Conservation (phyloP, 2,329 filamentous ascomycete species). For the Allantophomopsis cytisporea region DNA sequence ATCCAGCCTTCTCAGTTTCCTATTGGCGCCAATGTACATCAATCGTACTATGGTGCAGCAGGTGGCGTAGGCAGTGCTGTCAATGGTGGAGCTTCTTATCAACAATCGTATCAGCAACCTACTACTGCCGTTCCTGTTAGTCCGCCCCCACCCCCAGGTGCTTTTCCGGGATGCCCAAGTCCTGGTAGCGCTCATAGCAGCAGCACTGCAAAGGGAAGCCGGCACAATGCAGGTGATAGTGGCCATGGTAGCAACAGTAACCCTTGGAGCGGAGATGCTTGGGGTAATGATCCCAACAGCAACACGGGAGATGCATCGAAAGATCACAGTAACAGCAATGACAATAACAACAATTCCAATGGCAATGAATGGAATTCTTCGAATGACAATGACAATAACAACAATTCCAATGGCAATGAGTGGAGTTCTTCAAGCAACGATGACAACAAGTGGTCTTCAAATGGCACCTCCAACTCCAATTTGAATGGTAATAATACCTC, state of each 20-base stretch:
- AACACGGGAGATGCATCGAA: background rate
- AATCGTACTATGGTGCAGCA: no score
- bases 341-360: slow-evolving; percentile 1
- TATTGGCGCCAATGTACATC: no score
- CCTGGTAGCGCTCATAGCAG: no score
- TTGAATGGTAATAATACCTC: background rate
- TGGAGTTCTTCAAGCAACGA: background rate
- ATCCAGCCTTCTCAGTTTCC: no score
- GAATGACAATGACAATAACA: slow-evolving; percentile 1
- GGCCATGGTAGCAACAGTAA: background rate
- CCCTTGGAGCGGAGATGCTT: background rate
- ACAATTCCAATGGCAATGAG: slow-evolving; percentile 1
- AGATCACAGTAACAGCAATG: slow-evolving; percentile 2
- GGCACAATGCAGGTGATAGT: no score
- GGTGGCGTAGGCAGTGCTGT: no score
- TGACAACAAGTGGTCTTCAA: slow-evolving; percentile 1
- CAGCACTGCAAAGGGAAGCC: no score
- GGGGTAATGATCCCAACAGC: slow-evolving; percentile 1
- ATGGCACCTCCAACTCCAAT: background rate
- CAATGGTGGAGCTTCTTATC: no score
- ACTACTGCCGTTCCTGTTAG: no score
- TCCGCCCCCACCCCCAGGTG: no score
- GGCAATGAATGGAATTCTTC: slow-evolving; percentile 2
- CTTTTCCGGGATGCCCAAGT: no score
- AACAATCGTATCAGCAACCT: no score